phyloP scores from a whole-genome alignment of 179 eudicot species.

The Spergularia azorica region DNA sequence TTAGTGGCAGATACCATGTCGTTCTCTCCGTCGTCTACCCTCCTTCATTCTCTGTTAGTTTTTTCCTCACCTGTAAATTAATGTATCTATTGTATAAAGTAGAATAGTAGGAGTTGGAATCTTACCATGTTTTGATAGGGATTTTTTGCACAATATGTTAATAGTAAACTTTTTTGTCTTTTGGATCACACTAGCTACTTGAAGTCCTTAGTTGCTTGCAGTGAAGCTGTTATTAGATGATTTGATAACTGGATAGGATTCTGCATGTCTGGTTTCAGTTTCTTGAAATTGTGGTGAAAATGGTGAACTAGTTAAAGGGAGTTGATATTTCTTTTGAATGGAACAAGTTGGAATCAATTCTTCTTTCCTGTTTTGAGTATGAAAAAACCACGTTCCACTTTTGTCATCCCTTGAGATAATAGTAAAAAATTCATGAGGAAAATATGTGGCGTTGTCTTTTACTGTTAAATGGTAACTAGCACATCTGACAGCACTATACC shows the following conservation, averaged over 20 bases:
- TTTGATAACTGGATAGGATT: too few relatives aligned
- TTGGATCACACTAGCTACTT: neutral
- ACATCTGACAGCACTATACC: neutral
- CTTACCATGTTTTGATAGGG: neutral
- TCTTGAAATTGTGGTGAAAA: neutral
- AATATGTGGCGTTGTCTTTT: neutral
- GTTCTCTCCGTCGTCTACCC: neutral
- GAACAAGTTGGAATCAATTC: too few relatives aligned
- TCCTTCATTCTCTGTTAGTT: neutral
- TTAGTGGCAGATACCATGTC: too few relatives aligned
- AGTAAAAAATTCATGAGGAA: neutral
- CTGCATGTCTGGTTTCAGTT: too few relatives aligned
- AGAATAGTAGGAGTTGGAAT: neutral
- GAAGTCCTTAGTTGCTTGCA: neutral
- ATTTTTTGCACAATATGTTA: too few relatives aligned
- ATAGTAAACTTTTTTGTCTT: neutral
- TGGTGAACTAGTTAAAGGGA: neutral
- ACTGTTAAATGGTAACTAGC: neutral
- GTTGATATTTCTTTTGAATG: neutral
- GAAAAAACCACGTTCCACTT: too few relatives aligned
- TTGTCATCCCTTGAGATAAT: neutral
- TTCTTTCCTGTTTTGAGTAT: too few relatives aligned
- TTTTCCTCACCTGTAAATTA: neutral
- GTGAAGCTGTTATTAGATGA: neutral
- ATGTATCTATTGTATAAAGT: neutral